Evolutionary conservation across 1,284 basidiomycete species (phyloP).

Genomic region (Schizophyllum commune): DNA sequence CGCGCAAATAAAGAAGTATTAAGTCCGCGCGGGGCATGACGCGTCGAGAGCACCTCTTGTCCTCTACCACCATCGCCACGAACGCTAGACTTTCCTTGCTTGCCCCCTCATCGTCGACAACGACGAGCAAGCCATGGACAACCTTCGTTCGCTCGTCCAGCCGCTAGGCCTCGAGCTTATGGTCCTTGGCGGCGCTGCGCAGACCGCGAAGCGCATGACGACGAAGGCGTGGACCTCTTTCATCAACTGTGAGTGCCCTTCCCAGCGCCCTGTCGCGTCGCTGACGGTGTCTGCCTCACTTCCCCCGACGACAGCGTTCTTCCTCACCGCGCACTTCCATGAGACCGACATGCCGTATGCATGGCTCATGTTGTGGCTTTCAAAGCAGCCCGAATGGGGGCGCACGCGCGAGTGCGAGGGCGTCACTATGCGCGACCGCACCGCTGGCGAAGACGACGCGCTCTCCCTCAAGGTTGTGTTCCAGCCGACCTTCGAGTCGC

Average conservation of each 20-base stretch:
- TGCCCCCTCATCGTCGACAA: background rate
- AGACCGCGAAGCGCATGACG: slow-evolving; percentile 72
- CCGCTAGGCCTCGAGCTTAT: slow-evolving; percentile 82
- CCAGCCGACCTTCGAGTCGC: slow-evolving; percentile 76
- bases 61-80: slow-evolving; percentile 5
- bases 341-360: slow-evolving; percentile 82
- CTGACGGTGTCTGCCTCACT: background rate
- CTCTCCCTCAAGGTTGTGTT: slow-evolving; percentile 46
- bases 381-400: slow-evolving; percentile 74
- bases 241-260: slow-evolving; percentile 42
- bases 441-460: slow-evolving; percentile 58
- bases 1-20: background rate
- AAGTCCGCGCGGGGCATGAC: background rate
- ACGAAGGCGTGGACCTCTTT: slow-evolving; percentile 58
- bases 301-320: slow-evolving; percentile 50
- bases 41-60: slow-evolving; percentile 1
- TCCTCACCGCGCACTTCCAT: slow-evolving; percentile 78
- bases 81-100: background rate
- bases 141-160: slow-evolving; percentile 71
- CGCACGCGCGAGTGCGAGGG: slow-evolving; percentile 79
- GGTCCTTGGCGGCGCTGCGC: slow-evolving; percentile 76
- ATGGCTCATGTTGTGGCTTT: slow-evolving; percentile 79
- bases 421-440: slow-evolving; percentile 40
- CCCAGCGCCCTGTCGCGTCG: slow-evolving; percentile 1
- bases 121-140: slow-evolving; percentile 49